Base-by-base conservation (phyloP, 805 yeast genomes). In the Lipomyces lipofer region DNA sequence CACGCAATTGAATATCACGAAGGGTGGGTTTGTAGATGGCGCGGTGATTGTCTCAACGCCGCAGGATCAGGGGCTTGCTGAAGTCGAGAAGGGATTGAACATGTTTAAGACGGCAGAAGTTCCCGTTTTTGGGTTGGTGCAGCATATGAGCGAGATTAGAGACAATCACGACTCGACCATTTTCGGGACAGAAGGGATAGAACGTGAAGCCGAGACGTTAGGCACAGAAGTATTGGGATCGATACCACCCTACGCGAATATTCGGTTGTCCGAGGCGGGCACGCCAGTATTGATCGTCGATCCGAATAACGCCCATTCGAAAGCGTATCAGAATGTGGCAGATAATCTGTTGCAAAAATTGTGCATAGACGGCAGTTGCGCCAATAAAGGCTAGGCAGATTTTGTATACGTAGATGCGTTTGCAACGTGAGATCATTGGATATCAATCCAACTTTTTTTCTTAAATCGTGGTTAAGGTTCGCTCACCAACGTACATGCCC, bases 41-140 rank as follows among this genome's bases (percentile, higher is more conserved):
- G 88, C 95, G 0, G 78, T 88, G 1, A 80, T 88, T 35, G 95
- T 88, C 1, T 82, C 90, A 0, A 88, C 96, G 0, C 92, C 95
- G 0, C 96, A 88, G 67, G 95, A 88, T 59, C 79, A 88, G 38
- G 95, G 96, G 0, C 69, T 88, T 22, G 76, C 84, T 4, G 96
- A 88, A 66, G 95, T 88, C 0, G 79, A 82, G 19, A 83, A 88
- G 60, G 96, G 96, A 0, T 80, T 88, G 9, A 75, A 86, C 10
- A 84, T 88, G 92, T 88, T 85, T 67, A 70, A 80, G 4, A 85
- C 85, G 60, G 86, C 87, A 38, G 70, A 79, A 17, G 80, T 86
- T 9, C 95, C 94, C 0, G 77, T 88, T 0, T 62, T 85, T 27
- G 96, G 96, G 0, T 66, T 88, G 58, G 88, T 88, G 0, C 88